phyloP scores from a whole-genome alignment of 805 yeast species.

The Kluyveromyces lactis region DNA sequence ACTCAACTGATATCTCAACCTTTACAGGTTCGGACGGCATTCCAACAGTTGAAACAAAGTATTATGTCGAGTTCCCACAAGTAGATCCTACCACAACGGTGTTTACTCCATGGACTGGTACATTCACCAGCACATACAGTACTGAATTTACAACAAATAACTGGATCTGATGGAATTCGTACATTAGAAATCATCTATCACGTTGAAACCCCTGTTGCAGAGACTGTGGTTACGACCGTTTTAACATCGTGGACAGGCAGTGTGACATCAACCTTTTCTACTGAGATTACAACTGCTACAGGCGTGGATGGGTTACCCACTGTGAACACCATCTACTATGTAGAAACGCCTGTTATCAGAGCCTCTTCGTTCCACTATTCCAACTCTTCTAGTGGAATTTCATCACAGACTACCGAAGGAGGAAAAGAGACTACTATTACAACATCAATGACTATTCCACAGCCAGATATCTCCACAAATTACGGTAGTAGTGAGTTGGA shows the following conservation, averaged over 20 bases:
- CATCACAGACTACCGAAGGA: no score
- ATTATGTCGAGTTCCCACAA: constrained; percentile 8
- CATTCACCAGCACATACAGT: constrained; percentile 9
- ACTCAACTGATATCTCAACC: constrained; percentile 8
- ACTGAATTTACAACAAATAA: no score
- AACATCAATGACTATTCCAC: no score
- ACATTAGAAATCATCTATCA: constrained; percentile 11
- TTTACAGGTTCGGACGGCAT: constrained; percentile 9
- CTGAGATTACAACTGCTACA: constrained; percentile 8
- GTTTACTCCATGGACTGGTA: constrained; percentile 5
- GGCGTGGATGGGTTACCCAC: no score
- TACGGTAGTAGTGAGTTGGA: no score
- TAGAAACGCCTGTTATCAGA: no score
- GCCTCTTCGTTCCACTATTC: no score
- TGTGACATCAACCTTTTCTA: constrained; percentile 10
- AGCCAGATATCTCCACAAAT: no score
- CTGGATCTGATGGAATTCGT: constrained; percentile 8
- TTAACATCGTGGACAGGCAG: constrained; percentile 12
- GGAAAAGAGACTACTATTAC: no score
- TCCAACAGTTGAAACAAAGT: constrained; percentile 8
- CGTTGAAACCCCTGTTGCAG: constrained; percentile 9
- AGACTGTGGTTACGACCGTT: no score
- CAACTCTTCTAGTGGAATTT: no score
- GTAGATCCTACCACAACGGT: constrained; percentile 3
- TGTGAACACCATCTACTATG: no score